Conservation (phyloP, 805 yeast genomes). For the Spathaspora passalidarum region DNA sequence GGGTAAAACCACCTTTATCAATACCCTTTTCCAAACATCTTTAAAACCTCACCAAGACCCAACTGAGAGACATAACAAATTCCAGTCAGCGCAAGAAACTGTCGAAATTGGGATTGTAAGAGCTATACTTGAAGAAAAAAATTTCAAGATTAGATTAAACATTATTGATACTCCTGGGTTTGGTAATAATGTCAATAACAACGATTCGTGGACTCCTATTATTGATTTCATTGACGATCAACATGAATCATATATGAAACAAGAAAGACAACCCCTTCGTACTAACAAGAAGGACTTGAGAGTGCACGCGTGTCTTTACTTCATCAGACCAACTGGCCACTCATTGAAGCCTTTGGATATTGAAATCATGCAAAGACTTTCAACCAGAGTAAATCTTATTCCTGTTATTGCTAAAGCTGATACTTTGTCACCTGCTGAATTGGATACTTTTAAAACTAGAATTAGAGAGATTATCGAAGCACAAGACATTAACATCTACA, state of each 20-base stretch:
- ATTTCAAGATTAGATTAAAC: conserved; percentile 72
- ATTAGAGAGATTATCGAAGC: conserved; percentile 81
- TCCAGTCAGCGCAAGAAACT: conserved; percentile 55
- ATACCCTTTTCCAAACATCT: conserved; percentile 76
- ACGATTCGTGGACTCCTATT: conserved; percentile 82
- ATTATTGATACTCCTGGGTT: conserved; percentile 92
- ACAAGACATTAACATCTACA: conserved; percentile 78
- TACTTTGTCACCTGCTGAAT: conserved; percentile 70
- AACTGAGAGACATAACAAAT: conserved; percentile 55
- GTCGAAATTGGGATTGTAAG: conserved; percentile 76
- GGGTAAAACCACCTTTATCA: conserved; percentile 89
- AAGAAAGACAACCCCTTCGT: conserved; percentile 88
- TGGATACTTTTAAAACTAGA: conserved; percentile 65
- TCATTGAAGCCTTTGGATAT: conserved; percentile 84
- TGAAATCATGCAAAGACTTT: conserved; percentile 79
- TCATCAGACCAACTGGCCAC: conserved; percentile 89
- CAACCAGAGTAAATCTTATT: conserved; percentile 78
- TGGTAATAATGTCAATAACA: conserved; percentile 86
- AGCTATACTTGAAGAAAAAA: conserved; percentile 82
- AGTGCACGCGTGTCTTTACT: conserved; percentile 87
- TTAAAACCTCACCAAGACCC: conserved; percentile 58
- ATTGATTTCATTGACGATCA: conserved; percentile 89
- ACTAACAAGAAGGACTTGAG: conserved; percentile 67
- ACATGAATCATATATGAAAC: conserved; percentile 83
- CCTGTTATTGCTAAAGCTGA: conserved; percentile 91